Evolutionary conservation across 108 stramenopile species (phyloP).

Genomic region (Fragilaria radians): DNA sequence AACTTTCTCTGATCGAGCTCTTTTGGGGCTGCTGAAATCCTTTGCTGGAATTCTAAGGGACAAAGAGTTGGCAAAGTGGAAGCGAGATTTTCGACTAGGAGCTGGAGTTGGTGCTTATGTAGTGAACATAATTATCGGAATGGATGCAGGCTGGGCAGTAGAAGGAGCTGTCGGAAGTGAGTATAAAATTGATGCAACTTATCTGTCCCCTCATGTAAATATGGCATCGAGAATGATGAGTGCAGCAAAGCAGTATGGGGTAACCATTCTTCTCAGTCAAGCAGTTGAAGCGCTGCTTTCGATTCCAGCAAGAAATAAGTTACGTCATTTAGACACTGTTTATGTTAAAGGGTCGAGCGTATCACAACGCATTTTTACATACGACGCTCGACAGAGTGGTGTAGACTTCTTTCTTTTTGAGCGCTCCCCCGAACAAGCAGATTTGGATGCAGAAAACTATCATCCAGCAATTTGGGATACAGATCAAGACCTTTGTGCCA

Average conservation of each 20-base stretch:
- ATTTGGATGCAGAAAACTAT: conserved; percentile 67
- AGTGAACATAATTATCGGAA: conserved; percentile 84
- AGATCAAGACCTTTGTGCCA: conserved; percentile 74
- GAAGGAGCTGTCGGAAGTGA: conserved; percentile 91
- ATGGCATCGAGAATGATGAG: conserved; percentile 94
- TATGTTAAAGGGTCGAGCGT: conserved; percentile 87
- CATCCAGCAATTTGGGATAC: conserved; percentile 61
- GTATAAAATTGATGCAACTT: conserved; percentile 94
- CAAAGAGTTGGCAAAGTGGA: conserved; percentile 52
- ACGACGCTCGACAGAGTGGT: conserved; percentile 67
- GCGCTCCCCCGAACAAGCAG: conserved; percentile 53
- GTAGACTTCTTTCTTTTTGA: conserved; percentile 78
- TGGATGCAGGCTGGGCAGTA: conserved; percentile 96
- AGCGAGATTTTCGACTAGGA: conserved; percentile 67
- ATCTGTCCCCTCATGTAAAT: conserved; percentile 94
- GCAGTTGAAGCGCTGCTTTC: conserved; percentile 80
- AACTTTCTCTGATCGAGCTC: conserved; percentile 71
- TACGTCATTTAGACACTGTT: conserved; percentile 88
- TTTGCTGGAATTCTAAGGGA: conserved; percentile 76
- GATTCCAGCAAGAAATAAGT: conserved; percentile 37
- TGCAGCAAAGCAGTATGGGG: conserved; percentile 84
- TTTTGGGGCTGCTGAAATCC: conserved; percentile 71
- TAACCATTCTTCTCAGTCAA: conserved; percentile 69
- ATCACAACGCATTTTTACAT: conserved; percentile 85
- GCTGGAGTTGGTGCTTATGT: conserved; percentile 64